Percentiles rank a stretch among this genome's conserved stretches.
These are phyloP conservation scores for Dactylis glomerata DNA, from an alignment of 176 grass and related monocot genomes.

Conservation along the genomic window DNA sequence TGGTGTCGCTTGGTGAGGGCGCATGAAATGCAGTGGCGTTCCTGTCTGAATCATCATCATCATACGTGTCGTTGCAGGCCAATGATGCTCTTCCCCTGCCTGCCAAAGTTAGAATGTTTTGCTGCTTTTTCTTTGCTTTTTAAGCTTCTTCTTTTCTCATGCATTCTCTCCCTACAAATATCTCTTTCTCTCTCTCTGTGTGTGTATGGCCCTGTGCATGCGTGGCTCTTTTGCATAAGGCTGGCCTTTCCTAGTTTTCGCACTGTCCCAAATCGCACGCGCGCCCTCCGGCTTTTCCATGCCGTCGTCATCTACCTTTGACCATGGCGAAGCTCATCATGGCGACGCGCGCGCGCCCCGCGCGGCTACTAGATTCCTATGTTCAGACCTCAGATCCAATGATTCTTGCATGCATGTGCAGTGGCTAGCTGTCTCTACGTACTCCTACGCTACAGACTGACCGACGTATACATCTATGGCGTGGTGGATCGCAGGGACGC, in stretches of 20 bases:
- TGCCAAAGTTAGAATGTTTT: conserved; percentile 57
- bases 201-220: conserved; percentile 24
- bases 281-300: not conserved
- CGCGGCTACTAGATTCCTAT: not conserved
- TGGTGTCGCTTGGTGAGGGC: conserved; percentile 37
- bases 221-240: conserved; percentile 60
- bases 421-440: not conserved
- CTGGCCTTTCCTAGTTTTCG: conserved; percentile 54
- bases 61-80: conserved; percentile 25
- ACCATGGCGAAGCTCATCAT: conserved; percentile 20
- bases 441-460: not conserved
- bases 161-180: conserved; percentile 21
- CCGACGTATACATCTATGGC: not conserved
- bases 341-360: not conserved
- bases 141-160: conserved; percentile 21
- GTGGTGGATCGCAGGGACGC: conserved; percentile 66
- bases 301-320: conserved; percentile 14
- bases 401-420: not conserved
- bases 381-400: conserved; percentile 6
- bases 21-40: not conserved
- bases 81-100: conserved; percentile 33
- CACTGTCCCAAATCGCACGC: conserved; percentile 47
- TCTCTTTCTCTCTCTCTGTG: not conserved
- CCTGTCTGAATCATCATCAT: conserved; percentile 66
- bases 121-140: conserved; percentile 13